Evolutionary conservation across 2,329 filamentous ascomycete species (phyloP).

Genomic region (Diplocarpon rosae): DNA sequence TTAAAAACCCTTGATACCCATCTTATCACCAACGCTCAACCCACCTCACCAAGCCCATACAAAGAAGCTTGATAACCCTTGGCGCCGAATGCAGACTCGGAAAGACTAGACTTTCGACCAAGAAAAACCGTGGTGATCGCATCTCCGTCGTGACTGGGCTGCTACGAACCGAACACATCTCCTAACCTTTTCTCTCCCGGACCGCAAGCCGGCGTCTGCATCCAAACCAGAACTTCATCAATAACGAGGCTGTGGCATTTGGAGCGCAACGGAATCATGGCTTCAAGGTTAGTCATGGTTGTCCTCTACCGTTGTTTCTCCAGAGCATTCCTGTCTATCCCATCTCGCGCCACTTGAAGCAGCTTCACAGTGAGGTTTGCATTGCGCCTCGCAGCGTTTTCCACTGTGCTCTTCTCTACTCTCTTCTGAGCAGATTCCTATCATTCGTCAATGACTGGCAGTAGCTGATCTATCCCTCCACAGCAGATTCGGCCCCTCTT

Average conservation of each 20-base stretch:
- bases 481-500: constrained; percentile 53
- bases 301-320: too few species aligned
- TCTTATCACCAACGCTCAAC: too few species aligned
- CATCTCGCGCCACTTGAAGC: too few species aligned
- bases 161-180: constrained; percentile 13
- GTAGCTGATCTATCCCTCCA: background rate
- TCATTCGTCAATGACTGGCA: background rate
- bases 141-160: too few species aligned
- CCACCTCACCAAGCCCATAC: too few species aligned
- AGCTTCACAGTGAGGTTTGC: background rate
- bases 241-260: background rate
- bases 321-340: too few species aligned
- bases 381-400: background rate
- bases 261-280: constrained; percentile 16
- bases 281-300: constrained; percentile 18
- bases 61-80: too few species aligned
- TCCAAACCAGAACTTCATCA: background rate
- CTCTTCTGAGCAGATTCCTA: background rate
- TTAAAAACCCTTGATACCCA: too few species aligned
- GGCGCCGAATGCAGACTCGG: background rate
- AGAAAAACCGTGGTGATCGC: too few species aligned
- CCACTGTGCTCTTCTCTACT: background rate
- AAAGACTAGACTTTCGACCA: too few species aligned
- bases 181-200: constrained; percentile 2
- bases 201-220: background rate